Evolutionary conservation across 2,329 filamentous ascomycete species (phyloP), one percentile per base, ranked within the genome.

Genomic region (Dothideomycetidae sp.): DNA sequence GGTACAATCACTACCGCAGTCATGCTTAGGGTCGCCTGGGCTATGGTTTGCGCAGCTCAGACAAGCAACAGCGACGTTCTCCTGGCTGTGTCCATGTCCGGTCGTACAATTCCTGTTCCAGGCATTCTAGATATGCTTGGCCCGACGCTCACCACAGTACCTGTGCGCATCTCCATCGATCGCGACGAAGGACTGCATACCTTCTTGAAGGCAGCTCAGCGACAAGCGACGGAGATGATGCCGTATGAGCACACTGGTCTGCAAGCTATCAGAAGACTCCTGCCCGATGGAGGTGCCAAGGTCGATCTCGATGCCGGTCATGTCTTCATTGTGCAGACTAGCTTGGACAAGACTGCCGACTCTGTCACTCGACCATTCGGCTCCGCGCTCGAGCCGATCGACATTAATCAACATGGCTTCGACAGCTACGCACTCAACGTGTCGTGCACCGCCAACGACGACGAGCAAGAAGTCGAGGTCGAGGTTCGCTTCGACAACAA

Each of bases 261-360:
- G 10, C 35, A 37, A 14, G 9, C 10, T 10, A 37, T 37, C 18
- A 51, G 55, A 2, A 34, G 48, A 15, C 43, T 52, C 1, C 7
- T 26, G n/a, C 7, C 21, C n/a, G 7, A 7, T 26, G 21, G n/a
- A n/a, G 21, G n/a, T 26, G 21, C 21, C 21, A 26, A 26, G n/a
- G 21, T 7, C 7, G 21, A 7, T 7, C n/a, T 26, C 7, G 21
- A 26, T 7, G 7, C n/a, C 21, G n/a, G n/a, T n/a, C n/a, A n/a
- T n/a, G n/a, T n/a, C n/a, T n/a, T n/a, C n/a, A n/a, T n/a, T n/a
- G n/a, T n/a, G n/a, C n/a, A n/a, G n/a, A n/a, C n/a, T n/a, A n/a
- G n/a, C n/a, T n/a, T n/a, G n/a, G n/a, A n/a, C n/a, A n/a, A n/a
- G n/a, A n/a, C n/a, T n/a, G n/a, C 7, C 7, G 21, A 26, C 7